These are phyloP conservation scores for Pestalotiopsis sp. DNA, from an alignment of 2,329 filamentous ascomycete species.

Conservation along the genomic window DNA sequence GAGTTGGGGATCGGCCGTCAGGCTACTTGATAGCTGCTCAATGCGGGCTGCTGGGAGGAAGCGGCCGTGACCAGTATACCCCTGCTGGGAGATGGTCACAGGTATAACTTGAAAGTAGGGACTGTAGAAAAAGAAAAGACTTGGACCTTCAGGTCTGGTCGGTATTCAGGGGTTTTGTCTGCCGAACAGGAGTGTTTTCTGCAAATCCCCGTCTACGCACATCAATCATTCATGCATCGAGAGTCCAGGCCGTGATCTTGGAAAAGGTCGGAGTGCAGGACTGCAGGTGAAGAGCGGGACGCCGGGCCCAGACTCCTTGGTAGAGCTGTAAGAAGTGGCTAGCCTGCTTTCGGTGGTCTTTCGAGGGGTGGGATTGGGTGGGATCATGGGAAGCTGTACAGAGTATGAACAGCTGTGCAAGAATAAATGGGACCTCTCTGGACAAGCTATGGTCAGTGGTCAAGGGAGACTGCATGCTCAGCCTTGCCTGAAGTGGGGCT, in stretches of 20 bases:
- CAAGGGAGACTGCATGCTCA: background rate
- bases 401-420: background rate
- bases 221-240: background rate
- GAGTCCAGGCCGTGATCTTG: background rate
- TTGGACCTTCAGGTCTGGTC: background rate
- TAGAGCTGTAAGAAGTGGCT: background rate
- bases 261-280: background rate
- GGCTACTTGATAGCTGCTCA: background rate
- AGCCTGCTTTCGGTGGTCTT: background rate
- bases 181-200: background rate
- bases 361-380: too few relatives aligned
- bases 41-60: background rate
- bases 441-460: background rate
- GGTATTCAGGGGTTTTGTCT: background rate
- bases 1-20: background rate
- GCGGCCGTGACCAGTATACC: background rate
- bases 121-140: background rate
- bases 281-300: background rate
- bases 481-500: background rate
- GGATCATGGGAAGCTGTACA: background rate
- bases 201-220: background rate
- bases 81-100: background rate
- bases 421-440: background rate
- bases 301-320: background rate
- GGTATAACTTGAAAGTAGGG: background rate